Conservation (phyloP, 2,329 filamentous ascomycete genomes). For the Achaetomium macrosporum region DNA sequence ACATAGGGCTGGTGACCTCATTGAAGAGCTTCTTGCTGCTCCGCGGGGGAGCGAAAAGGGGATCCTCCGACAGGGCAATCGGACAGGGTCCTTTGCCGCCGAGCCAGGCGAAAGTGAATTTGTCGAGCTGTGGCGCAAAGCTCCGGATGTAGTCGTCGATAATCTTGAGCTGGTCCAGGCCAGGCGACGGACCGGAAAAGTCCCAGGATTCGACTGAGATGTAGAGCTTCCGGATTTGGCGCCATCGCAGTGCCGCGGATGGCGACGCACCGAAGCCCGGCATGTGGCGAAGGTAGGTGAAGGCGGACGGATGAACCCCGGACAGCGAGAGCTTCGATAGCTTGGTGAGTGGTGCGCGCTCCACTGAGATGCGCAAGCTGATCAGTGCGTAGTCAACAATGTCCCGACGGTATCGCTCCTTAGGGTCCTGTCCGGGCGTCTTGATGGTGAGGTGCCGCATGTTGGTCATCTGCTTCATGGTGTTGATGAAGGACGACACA, state of each 20-base stretch:
- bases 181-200: slow-evolving; percentile 52
- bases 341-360: slow-evolving; percentile 60
- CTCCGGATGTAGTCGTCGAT: slow-evolving; percentile 73
- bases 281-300: slow-evolving; percentile 71
- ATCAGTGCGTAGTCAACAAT: slow-evolving; percentile 86
- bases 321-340: slow-evolving; percentile 67
- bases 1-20: slow-evolving; percentile 60
- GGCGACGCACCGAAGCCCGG: slow-evolving; percentile 70
- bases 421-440: slow-evolving; percentile 65
- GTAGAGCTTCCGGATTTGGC: slow-evolving; percentile 67
- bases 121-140: slow-evolving; percentile 61
- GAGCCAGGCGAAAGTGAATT: slow-evolving; percentile 72
- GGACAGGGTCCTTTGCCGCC: slow-evolving; percentile 69
- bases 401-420: slow-evolving; percentile 66
- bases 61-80: slow-evolving; percentile 62
- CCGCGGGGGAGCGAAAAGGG: slow-evolving; percentile 56
- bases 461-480: slow-evolving; percentile 61
- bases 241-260: slow-evolving; percentile 66
- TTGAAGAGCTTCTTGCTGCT: slow-evolving; percentile 54
- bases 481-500: slow-evolving; percentile 74
- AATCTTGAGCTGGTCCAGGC: slow-evolving; percentile 67
- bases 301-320: slow-evolving; percentile 66
- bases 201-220: slow-evolving; percentile 69
- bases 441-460: slow-evolving; percentile 69
- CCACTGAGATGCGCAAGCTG: slow-evolving; percentile 76